phyloP scores from a whole-genome alignment of 2,329 filamentous ascomycete species.

The Sporothrix humicola region DNA sequence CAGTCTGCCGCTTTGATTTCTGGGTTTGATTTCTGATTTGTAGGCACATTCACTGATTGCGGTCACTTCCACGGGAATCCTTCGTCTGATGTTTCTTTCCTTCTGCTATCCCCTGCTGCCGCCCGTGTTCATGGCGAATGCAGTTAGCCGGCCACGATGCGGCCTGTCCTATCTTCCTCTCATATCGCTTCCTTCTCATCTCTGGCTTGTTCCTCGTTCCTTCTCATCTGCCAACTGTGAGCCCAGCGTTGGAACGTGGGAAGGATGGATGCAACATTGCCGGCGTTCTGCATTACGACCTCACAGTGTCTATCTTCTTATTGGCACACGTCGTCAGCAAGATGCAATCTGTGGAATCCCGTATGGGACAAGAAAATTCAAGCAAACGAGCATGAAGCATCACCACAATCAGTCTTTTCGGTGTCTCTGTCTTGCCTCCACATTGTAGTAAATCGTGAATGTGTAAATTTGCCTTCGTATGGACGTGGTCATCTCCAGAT shows the following conservation, averaged over 20 bases:
- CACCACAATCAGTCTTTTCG: too few species aligned
- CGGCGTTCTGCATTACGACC: slow-evolving; percentile 11
- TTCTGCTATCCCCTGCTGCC: background rate
- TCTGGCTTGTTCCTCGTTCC: too few species aligned
- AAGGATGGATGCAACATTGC: slow-evolving; percentile 13
- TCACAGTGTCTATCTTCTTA: background rate
- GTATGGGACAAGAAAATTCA: too few species aligned
- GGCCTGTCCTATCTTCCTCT: background rate
- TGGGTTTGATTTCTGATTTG: too few species aligned
- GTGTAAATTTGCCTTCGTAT: background rate
- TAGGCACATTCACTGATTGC: too few species aligned
- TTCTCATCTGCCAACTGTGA: slow-evolving; percentile 12
- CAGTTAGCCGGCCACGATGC: slow-evolving; percentile 1
- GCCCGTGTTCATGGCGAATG: background rate
- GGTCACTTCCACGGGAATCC: background rate
- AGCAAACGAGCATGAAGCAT: too few species aligned
- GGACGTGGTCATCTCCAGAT: background rate
- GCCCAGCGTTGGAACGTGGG: background rate
- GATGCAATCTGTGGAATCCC: background rate
- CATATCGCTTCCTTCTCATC: background rate
- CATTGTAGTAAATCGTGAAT: background rate
- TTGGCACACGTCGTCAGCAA: background rate
- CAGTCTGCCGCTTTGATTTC: background rate
- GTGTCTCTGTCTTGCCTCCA: background rate
- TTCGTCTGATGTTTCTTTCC: slow-evolving; percentile 11